phyloP scores from a whole-genome alignment of 345 rosid genomes.

The Gossypioides kirkii region DNA sequence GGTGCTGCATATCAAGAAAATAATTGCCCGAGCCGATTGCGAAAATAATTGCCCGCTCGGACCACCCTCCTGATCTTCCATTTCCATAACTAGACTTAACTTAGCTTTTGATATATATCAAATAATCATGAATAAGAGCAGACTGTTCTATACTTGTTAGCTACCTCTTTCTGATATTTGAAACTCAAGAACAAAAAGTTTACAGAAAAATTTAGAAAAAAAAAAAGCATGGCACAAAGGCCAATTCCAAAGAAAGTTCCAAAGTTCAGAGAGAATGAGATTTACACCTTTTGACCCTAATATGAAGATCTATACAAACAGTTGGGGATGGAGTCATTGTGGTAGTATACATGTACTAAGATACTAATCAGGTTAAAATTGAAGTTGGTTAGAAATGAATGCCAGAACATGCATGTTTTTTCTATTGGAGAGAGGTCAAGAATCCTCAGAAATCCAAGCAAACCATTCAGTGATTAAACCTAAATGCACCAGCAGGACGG shows the following conservation, averaged over 20 bases:
- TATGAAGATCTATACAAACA: conserved; percentile 34
- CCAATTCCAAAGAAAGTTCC: background rate
- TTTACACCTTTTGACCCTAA: conserved; percentile 24
- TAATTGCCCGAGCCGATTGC: background rate
- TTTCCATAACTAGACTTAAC: background rate
- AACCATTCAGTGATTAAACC: background rate
- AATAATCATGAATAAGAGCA: background rate
- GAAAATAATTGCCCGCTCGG: background rate
- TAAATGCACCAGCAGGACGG: conserved; percentile 28
- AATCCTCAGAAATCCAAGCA: background rate
- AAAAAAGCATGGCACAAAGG: conserved; percentile 8
- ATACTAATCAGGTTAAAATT: conserved; percentile 27
- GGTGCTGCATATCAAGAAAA: background rate
- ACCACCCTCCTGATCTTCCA: background rate
- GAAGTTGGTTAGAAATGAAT: conserved; percentile 28
- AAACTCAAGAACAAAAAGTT: background rate
- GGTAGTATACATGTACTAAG: conserved; percentile 27
- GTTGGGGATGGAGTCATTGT: conserved; percentile 20
- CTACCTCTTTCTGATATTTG: conserved; percentile 1
- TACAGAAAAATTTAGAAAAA: conserved; percentile 6
- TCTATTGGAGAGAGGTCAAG: background rate
- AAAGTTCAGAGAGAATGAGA: conserved; percentile 10
- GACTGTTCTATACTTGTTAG: background rate
- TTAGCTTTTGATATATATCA: background rate
- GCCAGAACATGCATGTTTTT: conserved; percentile 11